Evolutionary conservation across 768 basidiomycete genomes (phyloP).

Genomic region (Russula sp.): DNA sequence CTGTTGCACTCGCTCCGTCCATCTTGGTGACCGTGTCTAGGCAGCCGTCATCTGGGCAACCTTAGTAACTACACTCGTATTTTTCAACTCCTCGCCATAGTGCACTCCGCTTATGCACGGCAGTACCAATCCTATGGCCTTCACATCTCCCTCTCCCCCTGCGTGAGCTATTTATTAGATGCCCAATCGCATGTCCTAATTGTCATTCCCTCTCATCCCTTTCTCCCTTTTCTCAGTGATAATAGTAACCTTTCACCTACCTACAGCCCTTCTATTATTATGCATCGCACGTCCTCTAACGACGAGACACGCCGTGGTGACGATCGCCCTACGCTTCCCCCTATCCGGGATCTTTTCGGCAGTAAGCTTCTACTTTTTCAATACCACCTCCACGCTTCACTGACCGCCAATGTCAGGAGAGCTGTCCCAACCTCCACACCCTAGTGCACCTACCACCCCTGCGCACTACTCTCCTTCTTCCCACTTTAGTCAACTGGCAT

Average conservation of each 20-base stretch:
- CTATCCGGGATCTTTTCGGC: slow-evolving; percentile 21
- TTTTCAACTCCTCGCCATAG: background rate
- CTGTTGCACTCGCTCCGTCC: background rate
- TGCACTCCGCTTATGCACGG: background rate
- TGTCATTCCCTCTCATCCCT: background rate
- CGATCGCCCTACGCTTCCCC: slow-evolving; percentile 22
- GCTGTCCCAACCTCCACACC: slow-evolving; percentile 18
- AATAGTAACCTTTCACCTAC: background rate
- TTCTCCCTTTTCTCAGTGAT: background rate
- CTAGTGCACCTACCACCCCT: slow-evolving; percentile 1
- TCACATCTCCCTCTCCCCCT: slow-evolving; percentile 6
- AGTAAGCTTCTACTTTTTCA: slow-evolving; percentile 15
- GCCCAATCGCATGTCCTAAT: background rate
- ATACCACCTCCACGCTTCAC: background rate
- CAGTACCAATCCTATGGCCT: background rate
- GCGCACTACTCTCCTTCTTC: slow-evolving; percentile 11
- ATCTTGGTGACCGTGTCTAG: slow-evolving; percentile 22
- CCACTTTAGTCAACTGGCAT: slow-evolving; percentile 9
- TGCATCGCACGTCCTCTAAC: slow-evolving; percentile 13
- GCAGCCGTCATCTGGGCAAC: slow-evolving; percentile 11
- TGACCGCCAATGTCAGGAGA: slow-evolving; percentile 10
- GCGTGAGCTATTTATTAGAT: slow-evolving; percentile 11
- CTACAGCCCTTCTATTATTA: slow-evolving; percentile 1
- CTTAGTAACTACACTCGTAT: slow-evolving; percentile 10
- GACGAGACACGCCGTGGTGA: slow-evolving; percentile 18